phyloP scores from a whole-genome alignment of 2,329 filamentous ascomycete species.

The Cladosporium sp. region DNA sequence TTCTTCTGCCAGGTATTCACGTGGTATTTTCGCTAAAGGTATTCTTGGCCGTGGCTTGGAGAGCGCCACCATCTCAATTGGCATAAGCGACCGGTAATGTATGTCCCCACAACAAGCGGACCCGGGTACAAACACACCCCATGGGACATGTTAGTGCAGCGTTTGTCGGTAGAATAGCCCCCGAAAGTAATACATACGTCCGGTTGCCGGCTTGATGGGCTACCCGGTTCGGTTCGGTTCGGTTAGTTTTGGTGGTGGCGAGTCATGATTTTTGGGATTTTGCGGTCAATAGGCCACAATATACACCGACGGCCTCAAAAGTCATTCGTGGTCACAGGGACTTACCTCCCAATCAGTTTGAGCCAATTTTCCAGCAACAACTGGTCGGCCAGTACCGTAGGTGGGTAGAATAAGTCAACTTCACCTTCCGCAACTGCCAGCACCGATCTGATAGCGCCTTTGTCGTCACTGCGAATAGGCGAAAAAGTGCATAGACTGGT shows the following conservation, averaged over 20 bases:
- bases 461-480: not conserved
- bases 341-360: not conserved
- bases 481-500: not conserved
- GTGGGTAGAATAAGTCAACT: not conserved
- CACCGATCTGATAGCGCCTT: not conserved
- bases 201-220: not conserved
- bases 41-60: not conserved
- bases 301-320: not conserved
- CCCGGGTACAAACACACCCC: not conserved
- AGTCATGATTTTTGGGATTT: not conserved
- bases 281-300: not conserved
- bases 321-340: not conserved
- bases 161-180: not conserved
- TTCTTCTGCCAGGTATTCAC: not conserved
- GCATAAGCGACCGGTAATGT: not conserved
- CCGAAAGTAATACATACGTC: not conserved
- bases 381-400: not conserved
- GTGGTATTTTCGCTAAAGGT: conserved; percentile 2
- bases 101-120: not conserved
- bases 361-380: not conserved
- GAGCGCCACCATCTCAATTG: not conserved
- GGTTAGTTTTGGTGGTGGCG: not conserved
- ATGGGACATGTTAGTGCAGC: not conserved
- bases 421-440: not conserved
- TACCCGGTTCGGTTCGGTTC: conserved; percentile 3